Conservation (phyloP, 768 basidiomycete genomes). For the Pleurotus djamor region DNA sequence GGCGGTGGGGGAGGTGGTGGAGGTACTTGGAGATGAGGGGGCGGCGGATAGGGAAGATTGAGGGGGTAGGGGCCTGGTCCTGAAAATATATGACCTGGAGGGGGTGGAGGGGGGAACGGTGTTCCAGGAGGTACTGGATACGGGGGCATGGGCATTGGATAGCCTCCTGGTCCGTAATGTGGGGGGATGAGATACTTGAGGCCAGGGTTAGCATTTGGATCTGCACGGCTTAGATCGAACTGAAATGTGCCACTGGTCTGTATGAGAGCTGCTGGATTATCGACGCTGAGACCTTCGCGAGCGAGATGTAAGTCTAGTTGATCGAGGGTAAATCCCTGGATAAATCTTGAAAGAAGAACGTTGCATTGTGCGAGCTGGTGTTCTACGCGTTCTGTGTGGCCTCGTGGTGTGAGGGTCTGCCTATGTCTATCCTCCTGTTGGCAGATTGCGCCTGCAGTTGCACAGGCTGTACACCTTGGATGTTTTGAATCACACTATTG, state of each 20-base stretch:
- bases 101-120: constrained; percentile 18
- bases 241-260: constrained; percentile 12
- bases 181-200: constrained; percentile 19
- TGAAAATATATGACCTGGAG: constrained; percentile 14
- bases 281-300: constrained; percentile 64
- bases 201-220: constrained; percentile 9
- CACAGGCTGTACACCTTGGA: constrained; percentile 83
- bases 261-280: neutral
- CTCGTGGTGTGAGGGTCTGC: constrained; percentile 82
- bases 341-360: constrained; percentile 72
- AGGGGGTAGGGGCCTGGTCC: constrained; percentile 32
- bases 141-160: constrained; percentile 15
- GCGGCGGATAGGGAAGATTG: constrained; percentile 31
- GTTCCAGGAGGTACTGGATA: constrained; percentile 29
- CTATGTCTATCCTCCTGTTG: constrained; percentile 89
- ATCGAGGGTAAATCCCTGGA: constrained; percentile 65
- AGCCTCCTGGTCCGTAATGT: constrained; percentile 17
- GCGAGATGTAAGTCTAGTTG: constrained; percentile 63
- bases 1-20: constrained; percentile 12
- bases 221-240: constrained; percentile 13
- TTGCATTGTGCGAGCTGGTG: constrained; percentile 77
- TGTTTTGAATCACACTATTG: constrained; percentile 87
- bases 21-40: constrained; percentile 14
- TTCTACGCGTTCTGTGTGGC: constrained; percentile 82
- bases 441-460: constrained; percentile 75